Conservation (phyloP, 1,284 basidiomycete species). For the Trichosporon coremiiforme region DNA sequence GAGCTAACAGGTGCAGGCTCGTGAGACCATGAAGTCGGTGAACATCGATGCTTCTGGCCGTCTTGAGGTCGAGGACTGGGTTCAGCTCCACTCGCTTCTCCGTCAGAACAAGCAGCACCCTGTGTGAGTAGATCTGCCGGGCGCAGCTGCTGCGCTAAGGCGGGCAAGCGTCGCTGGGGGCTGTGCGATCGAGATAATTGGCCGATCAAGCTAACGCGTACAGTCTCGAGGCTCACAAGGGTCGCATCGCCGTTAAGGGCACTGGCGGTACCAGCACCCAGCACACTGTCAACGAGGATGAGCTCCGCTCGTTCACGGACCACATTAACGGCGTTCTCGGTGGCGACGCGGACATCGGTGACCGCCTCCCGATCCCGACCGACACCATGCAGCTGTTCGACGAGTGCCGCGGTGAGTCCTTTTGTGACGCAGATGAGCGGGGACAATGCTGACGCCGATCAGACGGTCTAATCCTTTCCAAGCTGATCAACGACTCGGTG, state of each 20-base stretch:
- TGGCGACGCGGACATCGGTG: conserved; percentile 81
- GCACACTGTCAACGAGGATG: conserved; percentile 98
- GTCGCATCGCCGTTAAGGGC: conserved; percentile 92
- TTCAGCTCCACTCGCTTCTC: conserved; percentile 61
- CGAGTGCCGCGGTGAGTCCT: conserved; percentile 69
- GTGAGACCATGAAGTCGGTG: conserved; percentile 87
- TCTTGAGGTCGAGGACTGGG: conserved; percentile 97
- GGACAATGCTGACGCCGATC: conserved; percentile 15
- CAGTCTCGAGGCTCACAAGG: conserved; percentile 70
- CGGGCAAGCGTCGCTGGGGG: not conserved
- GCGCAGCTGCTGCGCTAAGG: not conserved
- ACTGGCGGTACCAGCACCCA: conserved; percentile 88
- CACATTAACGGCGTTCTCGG: conserved; percentile 92
- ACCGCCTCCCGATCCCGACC: conserved; percentile 89
- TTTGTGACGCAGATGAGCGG: not conserved
- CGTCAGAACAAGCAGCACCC: conserved; percentile 46
- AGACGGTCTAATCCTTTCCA: conserved; percentile 94
- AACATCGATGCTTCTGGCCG: conserved; percentile 92
- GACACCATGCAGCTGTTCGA: conserved; percentile 99
- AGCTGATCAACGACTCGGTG: conserved; percentile 98
- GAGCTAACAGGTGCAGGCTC: conserved; percentile 41
- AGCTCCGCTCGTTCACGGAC: conserved; percentile 91
- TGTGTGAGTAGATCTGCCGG: conserved; percentile 38
- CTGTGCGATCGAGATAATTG: not conserved
- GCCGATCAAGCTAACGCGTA: conserved; percentile 33